Evolutionary conservation across 116 monocot genomes (phyloP), one percentile per base, ranked within the genome.

Genomic region (Posidonia oceanica): DNA sequence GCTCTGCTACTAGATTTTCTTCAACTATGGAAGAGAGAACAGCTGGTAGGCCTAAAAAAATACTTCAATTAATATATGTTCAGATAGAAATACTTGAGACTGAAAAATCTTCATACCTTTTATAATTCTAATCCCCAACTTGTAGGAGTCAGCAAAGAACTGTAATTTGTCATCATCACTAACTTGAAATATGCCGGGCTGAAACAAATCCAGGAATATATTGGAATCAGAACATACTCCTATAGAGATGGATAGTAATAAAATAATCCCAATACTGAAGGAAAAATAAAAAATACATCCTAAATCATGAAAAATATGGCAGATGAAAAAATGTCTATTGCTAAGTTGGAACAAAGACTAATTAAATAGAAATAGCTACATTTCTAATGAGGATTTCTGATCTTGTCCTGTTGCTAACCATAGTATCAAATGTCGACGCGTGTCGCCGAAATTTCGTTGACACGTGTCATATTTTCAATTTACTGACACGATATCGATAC

Each of bases 1-100:
- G 92, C 71, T 97, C 92, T 7, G 81, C 76, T 54, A 85, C 66
- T 61, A 96, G 81, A 20, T 76, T 78, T 66, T 96, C 87, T 78
- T 91, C 92, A 54, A 88, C 71, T 4, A 14, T 59, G 5, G 80
- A 78, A 3, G 71, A 77, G 17, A 74, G 40, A 66, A 78, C 52
- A 38, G 63, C 17, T 14, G 68, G 67, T 17, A 90, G 55, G 17
- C 76, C 94, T 94, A 83, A 14, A 63, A 55, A 68, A 55, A 69
- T 7, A 18, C 8, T 54, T 69, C 23, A 36, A 36, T 54, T 55
- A 55, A 4, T 6, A 36, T 37, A 3, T 38, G 14, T 6, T 54
- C 38, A 22, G 29, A 48, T 37, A 16, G 39, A 5, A 16, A 56
- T 14, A 39, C 15, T 15, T 12, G 1, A 56, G 6, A 38, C 14